Conservation (phyloP, 192 early-diverging fungal genomes). For the Ramicandelaber brevisporus region DNA sequence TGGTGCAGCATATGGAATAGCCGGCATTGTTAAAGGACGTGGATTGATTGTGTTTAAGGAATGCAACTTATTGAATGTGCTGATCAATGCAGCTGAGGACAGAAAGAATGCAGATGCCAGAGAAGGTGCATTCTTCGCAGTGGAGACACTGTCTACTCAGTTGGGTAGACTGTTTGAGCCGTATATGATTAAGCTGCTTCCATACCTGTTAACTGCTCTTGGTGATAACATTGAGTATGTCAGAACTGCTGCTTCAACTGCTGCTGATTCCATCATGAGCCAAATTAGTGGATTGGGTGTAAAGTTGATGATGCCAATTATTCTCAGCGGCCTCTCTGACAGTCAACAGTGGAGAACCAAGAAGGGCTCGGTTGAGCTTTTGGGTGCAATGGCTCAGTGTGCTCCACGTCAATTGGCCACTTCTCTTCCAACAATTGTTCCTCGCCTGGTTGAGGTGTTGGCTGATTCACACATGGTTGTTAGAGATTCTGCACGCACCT, state of each 20-base stretch:
- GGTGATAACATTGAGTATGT: constrained; percentile 63
- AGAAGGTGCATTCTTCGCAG: constrained; percentile 85
- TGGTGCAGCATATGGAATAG: constrained; percentile 87
- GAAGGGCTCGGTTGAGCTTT: constrained; percentile 79
- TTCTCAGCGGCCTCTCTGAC: constrained; percentile 69
- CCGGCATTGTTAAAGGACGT: constrained; percentile 76
- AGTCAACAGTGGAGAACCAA: constrained; percentile 95
- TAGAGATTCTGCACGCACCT: constrained; percentile 55
- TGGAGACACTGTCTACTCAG: constrained; percentile 61
- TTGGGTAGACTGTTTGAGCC: constrained; percentile 91
- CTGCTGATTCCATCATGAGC: constrained; percentile 79
- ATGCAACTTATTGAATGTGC: constrained; percentile 43
- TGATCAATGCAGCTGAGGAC: constrained; percentile 34
- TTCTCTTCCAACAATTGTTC: constrained; percentile 75
- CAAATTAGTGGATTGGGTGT: constrained; percentile 89
- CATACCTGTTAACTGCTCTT: constrained; percentile 63
- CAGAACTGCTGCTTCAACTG: constrained; percentile 72
- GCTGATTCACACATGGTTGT: constrained; percentile 85
- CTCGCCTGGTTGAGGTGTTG: constrained; percentile 72
- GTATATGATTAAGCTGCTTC: constrained; percentile 83
- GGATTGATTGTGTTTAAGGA: constrained; percentile 74
- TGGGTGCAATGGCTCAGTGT: constrained; percentile 85
- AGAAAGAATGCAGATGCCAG: constrained; percentile 50
- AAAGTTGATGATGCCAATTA: constrained; percentile 75
- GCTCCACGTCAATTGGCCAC: constrained; percentile 85